phyloP scores from a whole-genome alignment of 2,329 filamentous ascomycete species.

The Alternaria triticimaculans region DNA sequence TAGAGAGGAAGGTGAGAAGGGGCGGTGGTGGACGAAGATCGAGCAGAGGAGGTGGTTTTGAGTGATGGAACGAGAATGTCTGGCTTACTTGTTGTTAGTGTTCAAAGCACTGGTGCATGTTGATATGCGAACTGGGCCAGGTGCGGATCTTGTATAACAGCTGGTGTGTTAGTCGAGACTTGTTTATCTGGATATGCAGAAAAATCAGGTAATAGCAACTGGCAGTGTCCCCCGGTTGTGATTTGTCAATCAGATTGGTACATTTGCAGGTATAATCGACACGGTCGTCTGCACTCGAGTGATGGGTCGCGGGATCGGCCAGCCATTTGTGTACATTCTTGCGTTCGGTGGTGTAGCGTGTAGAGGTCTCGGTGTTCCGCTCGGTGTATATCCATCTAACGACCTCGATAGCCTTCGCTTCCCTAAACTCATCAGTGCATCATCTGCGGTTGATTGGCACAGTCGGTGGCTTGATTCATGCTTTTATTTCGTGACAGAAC shows the following conservation, averaged over 20 bases:
- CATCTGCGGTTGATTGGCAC: conserved; percentile 2
- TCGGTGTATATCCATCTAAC: background rate
- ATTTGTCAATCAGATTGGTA: background rate
- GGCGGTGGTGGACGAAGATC: conserved; percentile 52
- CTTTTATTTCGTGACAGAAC: conserved; percentile 49
- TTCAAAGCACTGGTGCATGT: background rate
- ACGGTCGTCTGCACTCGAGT: background rate
- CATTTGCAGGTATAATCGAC: background rate
- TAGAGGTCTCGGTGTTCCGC: background rate
- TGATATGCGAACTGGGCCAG: background rate
- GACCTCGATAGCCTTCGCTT: background rate
- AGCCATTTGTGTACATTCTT: background rate
- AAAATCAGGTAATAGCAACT: background rate
- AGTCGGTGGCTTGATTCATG: conserved; percentile 26
- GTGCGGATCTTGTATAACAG: background rate
- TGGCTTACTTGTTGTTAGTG: background rate
- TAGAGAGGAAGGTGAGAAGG: conserved; percentile 52
- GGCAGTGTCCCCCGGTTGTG: too few relatives aligned
- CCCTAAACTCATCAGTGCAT: background rate
- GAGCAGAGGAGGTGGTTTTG: conserved; percentile 55
- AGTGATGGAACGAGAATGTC: background rate
- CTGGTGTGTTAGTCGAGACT: background rate
- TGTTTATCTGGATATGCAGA: background rate
- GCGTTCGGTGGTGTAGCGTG: background rate
- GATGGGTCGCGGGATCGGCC: background rate